Evolutionary conservation across 257 asterid species (phyloP), one percentile per base, ranked within the genome.

Genomic region (Lavandula angustifolia): DNA sequence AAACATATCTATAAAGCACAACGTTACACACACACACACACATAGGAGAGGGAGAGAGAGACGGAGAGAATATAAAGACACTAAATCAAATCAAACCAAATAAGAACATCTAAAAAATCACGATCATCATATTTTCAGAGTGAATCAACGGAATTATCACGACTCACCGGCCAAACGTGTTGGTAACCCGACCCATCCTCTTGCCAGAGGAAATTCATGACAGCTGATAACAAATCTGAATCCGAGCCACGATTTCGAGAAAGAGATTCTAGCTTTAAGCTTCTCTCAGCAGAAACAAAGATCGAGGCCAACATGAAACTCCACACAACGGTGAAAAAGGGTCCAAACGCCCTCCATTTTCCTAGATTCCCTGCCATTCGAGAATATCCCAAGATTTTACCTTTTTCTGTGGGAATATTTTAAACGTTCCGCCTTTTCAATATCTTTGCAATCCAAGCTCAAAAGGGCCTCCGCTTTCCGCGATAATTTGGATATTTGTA

Each of bases 91-190:
- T 7, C 43, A 5, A 49, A 69, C 18, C 43, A 35, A 56, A 52
- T 31, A 58, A 37, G 5, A 52, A 27, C 2, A 53, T 4, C 47
- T 41, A 31, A 17, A 41, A 54, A 18, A 54, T 7, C 18, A 12
- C 13, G 69, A 63, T 44, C 13, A 13, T 35, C 11, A 64, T 51
- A 38, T 54, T 16, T 18, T 46, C 14, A 57, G 31, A 61, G 32
- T 7, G 38, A 48, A 65, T 41, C 27, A 17, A 34, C 12, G 1
- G 16, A 67, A 64, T 46, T 42, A 70, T 34, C 12, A 4, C 1
- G 60, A 84, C 89, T 86, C 80, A 91, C 98, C 89, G 98, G 98
- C 98, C 98, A 91, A 76, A 84, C 85, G 73, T 84, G 98, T 1
- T 84, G 84, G 85, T 86, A 91, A 48, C 92, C 98, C n/a, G 94